These are phyloP conservation scores for Copromyces sp. DNA, from an alignment of 495 filamentous ascomycete genomes.

Conservation along the genomic window DNA sequence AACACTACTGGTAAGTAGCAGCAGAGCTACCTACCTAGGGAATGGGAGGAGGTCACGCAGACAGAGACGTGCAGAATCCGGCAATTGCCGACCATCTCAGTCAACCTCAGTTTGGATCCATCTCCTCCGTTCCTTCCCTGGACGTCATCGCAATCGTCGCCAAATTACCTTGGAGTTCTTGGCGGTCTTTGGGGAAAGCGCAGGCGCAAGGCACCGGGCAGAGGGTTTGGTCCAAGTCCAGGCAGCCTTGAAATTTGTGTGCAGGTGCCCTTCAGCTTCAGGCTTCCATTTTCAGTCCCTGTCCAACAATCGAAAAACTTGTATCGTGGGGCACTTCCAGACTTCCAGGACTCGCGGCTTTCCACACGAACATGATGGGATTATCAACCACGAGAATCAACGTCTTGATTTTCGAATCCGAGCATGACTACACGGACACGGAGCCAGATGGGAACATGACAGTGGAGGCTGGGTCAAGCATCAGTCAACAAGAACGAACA, in stretches of 20 bases:
- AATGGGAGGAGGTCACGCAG: background rate
- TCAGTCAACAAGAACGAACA: no score
- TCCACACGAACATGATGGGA: no score
- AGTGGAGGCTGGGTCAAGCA: background rate
- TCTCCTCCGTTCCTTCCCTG: background rate
- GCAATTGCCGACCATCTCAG: background rate
- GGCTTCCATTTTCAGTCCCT: background rate
- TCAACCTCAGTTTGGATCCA: background rate
- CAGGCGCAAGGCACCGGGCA: background rate
- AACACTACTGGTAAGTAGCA: background rate
- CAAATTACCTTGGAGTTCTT: background rate
- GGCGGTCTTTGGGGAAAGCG: background rate
- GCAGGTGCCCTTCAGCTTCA: background rate
- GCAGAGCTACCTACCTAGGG: background rate
- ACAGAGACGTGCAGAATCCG: background rate
- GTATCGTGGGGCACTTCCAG: no score
- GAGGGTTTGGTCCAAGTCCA: background rate
- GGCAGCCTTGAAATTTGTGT: background rate
- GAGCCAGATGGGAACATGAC: background rate
- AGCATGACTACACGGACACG: background rate
- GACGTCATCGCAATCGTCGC: background rate
- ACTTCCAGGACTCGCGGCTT: no score
- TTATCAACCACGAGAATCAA: no score
- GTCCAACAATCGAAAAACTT: no score
- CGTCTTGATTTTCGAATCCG: no score